Evolutionary conservation across 306 rosid species (phyloP).

Genomic region (Parietaria judaica): DNA sequence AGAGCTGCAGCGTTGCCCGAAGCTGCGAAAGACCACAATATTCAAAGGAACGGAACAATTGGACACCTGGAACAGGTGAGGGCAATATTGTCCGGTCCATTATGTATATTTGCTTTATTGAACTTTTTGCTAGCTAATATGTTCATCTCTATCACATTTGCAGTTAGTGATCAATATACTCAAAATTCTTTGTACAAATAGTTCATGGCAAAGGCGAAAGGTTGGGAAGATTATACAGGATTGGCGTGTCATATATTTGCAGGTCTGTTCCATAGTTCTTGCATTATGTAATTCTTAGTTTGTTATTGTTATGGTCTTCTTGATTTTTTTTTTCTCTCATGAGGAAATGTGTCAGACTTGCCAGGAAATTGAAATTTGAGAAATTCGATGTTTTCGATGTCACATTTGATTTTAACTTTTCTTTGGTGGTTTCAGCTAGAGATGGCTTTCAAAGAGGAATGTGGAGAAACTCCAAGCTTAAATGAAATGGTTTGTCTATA

Average conservation of each 20-base stretch:
- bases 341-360: too few species aligned
- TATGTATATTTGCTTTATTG: slow-evolving; percentile 3
- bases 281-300: neutral
- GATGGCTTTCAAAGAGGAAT: slow-evolving; percentile 66
- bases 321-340: neutral
- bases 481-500: slow-evolving; percentile 51
- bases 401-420: slow-evolving; percentile 15
- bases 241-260: slow-evolving; percentile 80
- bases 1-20: slow-evolving; percentile 79
- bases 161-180: slow-evolving; percentile 79
- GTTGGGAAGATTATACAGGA: slow-evolving; percentile 93
- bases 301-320: neutral
- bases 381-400: too few species aligned
- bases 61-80: slow-evolving; percentile 82
- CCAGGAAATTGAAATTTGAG: too few species aligned
- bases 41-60: slow-evolving; percentile 65
- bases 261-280: slow-evolving; percentile 45
- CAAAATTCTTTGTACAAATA: slow-evolving; percentile 79
- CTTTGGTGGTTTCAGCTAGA: slow-evolving; percentile 55
- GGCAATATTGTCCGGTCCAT: slow-evolving; percentile 14
- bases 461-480: slow-evolving; percentile 41
- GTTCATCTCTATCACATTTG: slow-evolving; percentile 20
- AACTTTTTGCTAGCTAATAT: slow-evolving; percentile 19
- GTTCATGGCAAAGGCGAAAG: slow-evolving; percentile 99
- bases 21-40: slow-evolving; percentile 54